These are phyloP conservation scores for Lophiostoma macrostomum DNA, from an alignment of 495 filamentous ascomycete species.

Conservation along the genomic window DNA sequence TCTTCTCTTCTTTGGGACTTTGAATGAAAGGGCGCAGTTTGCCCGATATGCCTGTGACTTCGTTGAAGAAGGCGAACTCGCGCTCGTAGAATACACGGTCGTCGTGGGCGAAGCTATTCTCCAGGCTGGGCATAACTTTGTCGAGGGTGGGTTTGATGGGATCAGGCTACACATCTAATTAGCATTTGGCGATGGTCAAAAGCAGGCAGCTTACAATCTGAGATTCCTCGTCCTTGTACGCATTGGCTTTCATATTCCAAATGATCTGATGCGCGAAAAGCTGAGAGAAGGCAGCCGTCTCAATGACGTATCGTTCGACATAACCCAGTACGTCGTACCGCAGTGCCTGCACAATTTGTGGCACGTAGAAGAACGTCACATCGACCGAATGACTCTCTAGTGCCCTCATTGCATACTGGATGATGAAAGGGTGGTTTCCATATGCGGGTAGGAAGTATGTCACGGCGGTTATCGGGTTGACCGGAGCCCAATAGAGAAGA, in stretches of 20 bases:
- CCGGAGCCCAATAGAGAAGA: slow-evolving; percentile 88
- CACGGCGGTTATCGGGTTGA: slow-evolving; percentile 87
- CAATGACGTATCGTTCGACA: slow-evolving; percentile 92
- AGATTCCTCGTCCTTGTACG: slow-evolving; percentile 94
- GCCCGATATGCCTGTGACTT: slow-evolving; percentile 91
- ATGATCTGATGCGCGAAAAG: slow-evolving; percentile 98
- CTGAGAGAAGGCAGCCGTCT: slow-evolving; percentile 93
- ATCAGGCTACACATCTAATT: slow-evolving; percentile 61
- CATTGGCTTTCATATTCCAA: slow-evolving; percentile 99
- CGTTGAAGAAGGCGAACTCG: slow-evolving; percentile 96
- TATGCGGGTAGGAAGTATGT: slow-evolving; percentile 92
- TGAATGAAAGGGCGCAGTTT: slow-evolving; percentile 94
- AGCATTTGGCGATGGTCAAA: not conserved
- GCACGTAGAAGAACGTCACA: slow-evolving; percentile 97
- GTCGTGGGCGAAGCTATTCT: slow-evolving; percentile 71
- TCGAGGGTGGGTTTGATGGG: slow-evolving; percentile 89
- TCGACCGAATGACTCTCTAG: slow-evolving; percentile 91
- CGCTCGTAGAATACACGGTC: slow-evolving; percentile 88
- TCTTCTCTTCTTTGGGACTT: slow-evolving; percentile 91
- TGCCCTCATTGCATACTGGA: slow-evolving; percentile 97
- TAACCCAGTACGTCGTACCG: slow-evolving; percentile 93
- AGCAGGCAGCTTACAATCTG: slow-evolving; percentile 61
- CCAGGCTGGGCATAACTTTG: slow-evolving; percentile 78
- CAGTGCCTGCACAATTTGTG: slow-evolving; percentile 95
- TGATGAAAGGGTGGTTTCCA: slow-evolving; percentile 87